Conservation (phyloP, 257 asterid species). For the Nicotiana paniculata region DNA sequence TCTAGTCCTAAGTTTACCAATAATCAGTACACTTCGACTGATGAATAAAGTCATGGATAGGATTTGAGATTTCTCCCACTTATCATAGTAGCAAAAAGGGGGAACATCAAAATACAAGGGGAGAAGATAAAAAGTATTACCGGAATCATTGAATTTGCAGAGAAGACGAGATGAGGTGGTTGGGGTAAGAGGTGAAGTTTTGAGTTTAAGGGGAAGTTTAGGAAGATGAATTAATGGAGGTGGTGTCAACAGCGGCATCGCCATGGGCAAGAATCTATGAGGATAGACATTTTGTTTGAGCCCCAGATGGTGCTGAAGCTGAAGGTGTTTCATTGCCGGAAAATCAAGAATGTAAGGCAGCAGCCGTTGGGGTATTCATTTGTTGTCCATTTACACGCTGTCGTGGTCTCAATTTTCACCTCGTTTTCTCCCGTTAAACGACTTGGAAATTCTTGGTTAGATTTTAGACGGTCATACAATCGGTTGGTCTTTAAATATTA, state of each 20-base stretch:
- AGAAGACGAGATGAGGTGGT: slow-evolving; percentile 6
- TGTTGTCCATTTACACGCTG: neutral
- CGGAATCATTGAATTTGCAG: slow-evolving; percentile 11
- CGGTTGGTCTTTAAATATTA: too few species aligned
- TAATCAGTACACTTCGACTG: neutral
- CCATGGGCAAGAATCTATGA: neutral
- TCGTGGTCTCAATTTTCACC: neutral
- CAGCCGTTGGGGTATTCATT: neutral
- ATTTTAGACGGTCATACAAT: too few species aligned
- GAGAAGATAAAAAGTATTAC: neutral
- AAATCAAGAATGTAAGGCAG: neutral
- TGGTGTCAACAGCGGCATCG: neutral
- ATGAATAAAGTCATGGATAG: neutral
- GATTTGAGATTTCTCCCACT: neutral
- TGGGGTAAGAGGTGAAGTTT: neutral
- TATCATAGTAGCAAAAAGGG: neutral
- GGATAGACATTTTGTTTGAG: neutral
- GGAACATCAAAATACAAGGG: neutral
- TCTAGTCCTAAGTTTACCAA: neutral
- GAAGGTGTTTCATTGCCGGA: slow-evolving; percentile 7
- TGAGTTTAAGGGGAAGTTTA: slow-evolving; percentile 5
- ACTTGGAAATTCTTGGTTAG: too few species aligned
- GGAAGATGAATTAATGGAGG: neutral
- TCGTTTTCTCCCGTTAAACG: too few species aligned
- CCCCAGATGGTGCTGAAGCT: neutral